Evolutionary conservation across 768 basidiomycete species (phyloP).

Genomic region (Pholiota molesta): DNA sequence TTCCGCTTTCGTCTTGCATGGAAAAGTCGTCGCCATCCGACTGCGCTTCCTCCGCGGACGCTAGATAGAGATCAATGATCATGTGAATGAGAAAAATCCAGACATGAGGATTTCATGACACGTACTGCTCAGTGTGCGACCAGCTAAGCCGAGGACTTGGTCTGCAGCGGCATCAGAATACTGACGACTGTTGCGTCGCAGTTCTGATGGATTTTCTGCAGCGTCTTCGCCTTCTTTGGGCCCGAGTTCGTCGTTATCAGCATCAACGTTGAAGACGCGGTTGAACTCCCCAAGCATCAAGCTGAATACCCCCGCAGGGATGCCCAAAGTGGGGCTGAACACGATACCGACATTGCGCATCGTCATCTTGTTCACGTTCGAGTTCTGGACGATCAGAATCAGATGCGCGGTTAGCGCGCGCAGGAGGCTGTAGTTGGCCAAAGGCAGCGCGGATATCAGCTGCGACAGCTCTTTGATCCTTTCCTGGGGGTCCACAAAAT

Average conservation of each 20-base stretch:
- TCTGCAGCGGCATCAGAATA: conserved; percentile 87
- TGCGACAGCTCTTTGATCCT: conserved; percentile 85
- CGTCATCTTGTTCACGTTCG: conserved; percentile 94
- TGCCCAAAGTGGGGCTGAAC: conserved; percentile 95
- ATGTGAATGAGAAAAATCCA: neutral
- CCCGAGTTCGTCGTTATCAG: conserved; percentile 37
- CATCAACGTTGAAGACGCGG: conserved; percentile 86
- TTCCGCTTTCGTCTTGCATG: conserved; percentile 72
- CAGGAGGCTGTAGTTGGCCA: conserved; percentile 92
- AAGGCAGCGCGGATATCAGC: conserved; percentile 85
- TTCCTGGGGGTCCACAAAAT: conserved; percentile 87
- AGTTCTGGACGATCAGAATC: conserved; percentile 92
- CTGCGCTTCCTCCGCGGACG: conserved; percentile 59
- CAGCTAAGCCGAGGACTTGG: conserved; percentile 75
- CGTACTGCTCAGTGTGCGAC: conserved; percentile 69
- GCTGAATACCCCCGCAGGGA: conserved; percentile 97
- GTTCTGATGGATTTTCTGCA: conserved; percentile 38
- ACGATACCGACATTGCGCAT: conserved; percentile 99
- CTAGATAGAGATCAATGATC: conserved; percentile 23
- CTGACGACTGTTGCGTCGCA: conserved; percentile 80
- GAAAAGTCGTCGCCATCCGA: conserved; percentile 75
- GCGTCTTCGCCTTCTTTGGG: conserved; percentile 27
- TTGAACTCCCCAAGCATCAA: conserved; percentile 94
- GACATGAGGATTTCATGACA: conserved; percentile 19
- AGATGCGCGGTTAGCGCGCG: conserved; percentile 94